phyloP scores from a whole-genome alignment of 2,329 filamentous ascomycete genomes.

The Pestalotiopsis sp. region DNA sequence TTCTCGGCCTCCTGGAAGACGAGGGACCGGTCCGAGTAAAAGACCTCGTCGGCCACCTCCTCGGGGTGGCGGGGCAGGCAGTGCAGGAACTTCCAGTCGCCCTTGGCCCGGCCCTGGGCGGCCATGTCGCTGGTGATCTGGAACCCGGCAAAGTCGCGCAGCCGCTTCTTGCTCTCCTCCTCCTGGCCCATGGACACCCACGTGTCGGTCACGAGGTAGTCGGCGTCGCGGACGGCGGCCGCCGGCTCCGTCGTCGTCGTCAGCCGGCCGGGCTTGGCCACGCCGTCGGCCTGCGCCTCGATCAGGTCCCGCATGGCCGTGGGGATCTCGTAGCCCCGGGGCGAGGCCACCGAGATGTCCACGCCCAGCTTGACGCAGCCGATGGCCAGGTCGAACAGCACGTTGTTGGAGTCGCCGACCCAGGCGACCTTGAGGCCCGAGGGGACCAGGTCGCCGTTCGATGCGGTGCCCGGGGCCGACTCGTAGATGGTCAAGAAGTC shows the following conservation, averaged over 20 bases:
- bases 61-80: slow-evolving; percentile 90
- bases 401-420: slow-evolving; percentile 97
- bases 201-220: slow-evolving; percentile 93
- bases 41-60: slow-evolving; percentile 93
- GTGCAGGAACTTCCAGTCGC: slow-evolving; percentile 97
- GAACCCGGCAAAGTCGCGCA: slow-evolving; percentile 85
- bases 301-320: slow-evolving; percentile 75
- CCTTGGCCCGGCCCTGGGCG: slow-evolving; percentile 80
- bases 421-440: slow-evolving; percentile 90
- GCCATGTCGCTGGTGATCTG: slow-evolving; percentile 90
- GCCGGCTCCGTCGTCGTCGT: slow-evolving; percentile 79
- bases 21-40: slow-evolving; percentile 82
- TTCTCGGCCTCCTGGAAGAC: slow-evolving; percentile 97
- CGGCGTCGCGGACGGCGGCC: slow-evolving; percentile 81
- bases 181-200: slow-evolving; percentile 99
- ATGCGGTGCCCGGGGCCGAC: slow-evolving; percentile 47
- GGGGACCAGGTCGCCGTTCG: slow-evolving; percentile 60
- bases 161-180: slow-evolving; percentile 73
- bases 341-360: slow-evolving; percentile 84
- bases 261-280: slow-evolving; percentile 66
- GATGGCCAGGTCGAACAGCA: slow-evolving; percentile 91
- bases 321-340: slow-evolving; percentile 82
- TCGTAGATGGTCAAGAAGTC: slow-evolving; percentile 93
- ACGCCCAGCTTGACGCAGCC: slow-evolving; percentile 86
- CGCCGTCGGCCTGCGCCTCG: slow-evolving; percentile 58